Evolutionary conservation across 2,329 filamentous ascomycete genomes (phyloP).

Genomic region (Fusarium udum): DNA sequence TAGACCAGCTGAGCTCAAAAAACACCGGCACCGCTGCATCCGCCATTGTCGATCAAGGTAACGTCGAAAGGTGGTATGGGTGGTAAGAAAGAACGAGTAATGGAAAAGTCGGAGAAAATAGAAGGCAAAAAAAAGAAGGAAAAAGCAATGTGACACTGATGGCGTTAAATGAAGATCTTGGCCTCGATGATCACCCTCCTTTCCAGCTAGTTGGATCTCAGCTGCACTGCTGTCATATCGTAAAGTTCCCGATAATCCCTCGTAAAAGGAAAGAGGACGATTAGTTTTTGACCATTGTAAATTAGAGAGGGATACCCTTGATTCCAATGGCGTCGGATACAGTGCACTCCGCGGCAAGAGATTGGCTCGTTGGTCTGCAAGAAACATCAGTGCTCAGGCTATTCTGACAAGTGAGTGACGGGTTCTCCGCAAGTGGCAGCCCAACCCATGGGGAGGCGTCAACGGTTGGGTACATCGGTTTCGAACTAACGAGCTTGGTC

Average conservation of each 20-base stretch:
- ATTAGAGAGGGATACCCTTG: neutral
- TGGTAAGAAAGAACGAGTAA: neutral
- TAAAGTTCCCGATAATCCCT: neutral
- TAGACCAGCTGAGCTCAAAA: conserved; percentile 55
- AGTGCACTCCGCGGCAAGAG: neutral
- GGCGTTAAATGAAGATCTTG: conserved; percentile 4
- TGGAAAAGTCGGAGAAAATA: neutral
- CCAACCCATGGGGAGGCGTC: neutral
- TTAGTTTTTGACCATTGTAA: neutral
- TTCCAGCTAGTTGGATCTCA: neutral
- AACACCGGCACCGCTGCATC: conserved; percentile 39
- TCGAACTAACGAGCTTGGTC: neutral
- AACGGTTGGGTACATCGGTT: neutral
- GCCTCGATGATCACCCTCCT: conserved; percentile 1
- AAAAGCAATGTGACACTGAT: conserved; percentile 12
- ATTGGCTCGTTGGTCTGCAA: neutral
- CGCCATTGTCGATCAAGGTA: conserved; percentile 9
- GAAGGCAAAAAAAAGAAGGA: neutral
- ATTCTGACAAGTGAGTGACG: neutral
- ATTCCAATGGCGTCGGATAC: neutral
- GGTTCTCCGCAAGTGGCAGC: neutral
- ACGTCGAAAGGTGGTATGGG: neutral
- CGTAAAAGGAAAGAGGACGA: neutral
- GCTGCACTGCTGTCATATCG: neutral
- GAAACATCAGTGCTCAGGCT: neutral